A percentile compares a stretch with the other conserved stretches of the same genome.
Evolutionary conservation across 2,329 filamentous ascomycete genomes (phyloP).

Genomic region (Immersiporthe knoxdaviesiana): DNA sequence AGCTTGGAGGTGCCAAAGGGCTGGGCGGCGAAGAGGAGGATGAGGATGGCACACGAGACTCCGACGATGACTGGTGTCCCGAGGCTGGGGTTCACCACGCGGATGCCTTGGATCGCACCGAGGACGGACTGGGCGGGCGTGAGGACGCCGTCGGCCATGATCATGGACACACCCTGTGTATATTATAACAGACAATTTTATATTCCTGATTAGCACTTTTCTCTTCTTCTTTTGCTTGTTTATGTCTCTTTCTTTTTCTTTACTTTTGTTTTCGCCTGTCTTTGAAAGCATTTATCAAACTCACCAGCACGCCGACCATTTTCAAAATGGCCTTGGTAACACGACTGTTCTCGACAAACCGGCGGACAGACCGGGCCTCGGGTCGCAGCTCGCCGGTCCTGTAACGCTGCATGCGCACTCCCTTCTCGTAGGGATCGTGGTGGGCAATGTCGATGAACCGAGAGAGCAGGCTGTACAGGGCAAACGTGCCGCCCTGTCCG

Average conservation of each 20-base stretch:
- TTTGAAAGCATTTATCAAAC: not conserved
- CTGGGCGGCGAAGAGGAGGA: conserved; percentile 66
- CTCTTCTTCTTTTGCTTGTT: not conserved
- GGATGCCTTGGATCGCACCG: conserved; percentile 67
- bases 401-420: conserved; percentile 63
- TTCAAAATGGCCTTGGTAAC: conserved; percentile 59
- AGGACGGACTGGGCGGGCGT: conserved; percentile 73
- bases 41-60: conserved; percentile 65
- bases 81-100: conserved; percentile 61
- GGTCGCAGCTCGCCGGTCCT: conserved; percentile 58
- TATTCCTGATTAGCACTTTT: not conserved
- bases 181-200: not conserved
- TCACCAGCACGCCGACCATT: conserved; percentile 60
- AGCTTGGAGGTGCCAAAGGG: conserved; percentile 66
- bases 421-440: conserved; percentile 59
- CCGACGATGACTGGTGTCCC: conserved; percentile 62
- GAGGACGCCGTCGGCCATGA: conserved; percentile 67
- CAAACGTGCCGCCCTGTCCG: conserved; percentile 72
- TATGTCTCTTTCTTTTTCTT: not conserved
- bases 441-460: conserved; percentile 64
- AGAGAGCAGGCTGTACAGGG: conserved; percentile 66
- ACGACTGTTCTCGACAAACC: conserved; percentile 59
- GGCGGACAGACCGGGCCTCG: conserved; percentile 56
- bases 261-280: no score
- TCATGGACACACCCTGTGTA: conserved; percentile 61